Evolutionary conservation across 2,329 filamentous ascomycete species (phyloP).

Genomic region (Nothopassalora personata): DNA sequence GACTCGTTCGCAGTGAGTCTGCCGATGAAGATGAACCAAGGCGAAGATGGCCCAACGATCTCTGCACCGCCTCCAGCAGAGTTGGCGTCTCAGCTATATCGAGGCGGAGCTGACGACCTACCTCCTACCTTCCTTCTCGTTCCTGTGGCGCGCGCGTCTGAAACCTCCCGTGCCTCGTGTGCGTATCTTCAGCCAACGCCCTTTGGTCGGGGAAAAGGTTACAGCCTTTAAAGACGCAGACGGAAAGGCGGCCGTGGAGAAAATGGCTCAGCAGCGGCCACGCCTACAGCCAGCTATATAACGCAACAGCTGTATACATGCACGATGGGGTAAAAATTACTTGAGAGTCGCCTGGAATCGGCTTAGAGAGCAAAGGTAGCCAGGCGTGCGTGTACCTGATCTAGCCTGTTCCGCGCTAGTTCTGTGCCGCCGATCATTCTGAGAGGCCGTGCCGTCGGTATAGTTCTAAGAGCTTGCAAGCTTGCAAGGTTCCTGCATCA

Average conservation of each 20-base stretch:
- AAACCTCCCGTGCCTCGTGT: background rate
- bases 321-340: slow-evolving; percentile 8
- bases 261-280: background rate
- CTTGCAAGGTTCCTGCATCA: background rate
- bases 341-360: slow-evolving; percentile 1
- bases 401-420: background rate
- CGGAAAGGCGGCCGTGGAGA: background rate
- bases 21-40: background rate
- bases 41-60: background rate
- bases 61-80: background rate
- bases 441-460: background rate
- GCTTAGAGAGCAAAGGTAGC: background rate
- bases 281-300: slow-evolving; percentile 1
- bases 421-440: background rate
- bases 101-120: background rate
- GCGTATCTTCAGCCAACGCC: background rate
- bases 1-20: background rate
- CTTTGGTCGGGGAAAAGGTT: background rate
- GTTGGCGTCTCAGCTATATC: background rate
- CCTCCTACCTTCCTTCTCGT: background rate
- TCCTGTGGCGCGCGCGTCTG: background rate
- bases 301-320: slow-evolving; percentile 4
- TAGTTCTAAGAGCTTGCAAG: background rate
- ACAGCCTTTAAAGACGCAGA: background rate
- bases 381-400: background rate